These are phyloP conservation scores for Triticum monococcum DNA, from an alignment of 176 grass and related monocot species.

Conservation along the genomic window DNA sequence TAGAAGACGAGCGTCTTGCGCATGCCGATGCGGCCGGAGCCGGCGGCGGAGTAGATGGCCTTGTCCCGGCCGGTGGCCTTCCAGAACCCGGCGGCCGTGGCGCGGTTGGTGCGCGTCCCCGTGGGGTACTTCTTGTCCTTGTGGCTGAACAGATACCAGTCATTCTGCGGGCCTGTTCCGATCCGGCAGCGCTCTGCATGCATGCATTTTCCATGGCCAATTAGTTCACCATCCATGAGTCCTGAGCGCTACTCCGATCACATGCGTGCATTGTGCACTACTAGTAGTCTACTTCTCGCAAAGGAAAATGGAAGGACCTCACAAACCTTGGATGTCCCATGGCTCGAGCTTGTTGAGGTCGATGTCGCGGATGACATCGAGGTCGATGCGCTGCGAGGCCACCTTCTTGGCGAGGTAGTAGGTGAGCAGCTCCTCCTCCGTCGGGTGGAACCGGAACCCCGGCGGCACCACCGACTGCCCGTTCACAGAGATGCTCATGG, in stretches of 20 bases:
- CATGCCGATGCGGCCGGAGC: slow-evolving; percentile 64
- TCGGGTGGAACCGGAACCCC: slow-evolving; percentile 90
- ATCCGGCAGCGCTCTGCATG: slow-evolving; percentile 36
- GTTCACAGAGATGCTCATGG: slow-evolving; percentile 84
- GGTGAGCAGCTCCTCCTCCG: slow-evolving; percentile 86
- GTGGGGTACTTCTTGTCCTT: too few species aligned
- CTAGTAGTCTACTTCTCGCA: too few species aligned
- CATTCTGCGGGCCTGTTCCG: too few species aligned
- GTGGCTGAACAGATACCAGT: too few species aligned
- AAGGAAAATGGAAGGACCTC: too few species aligned
- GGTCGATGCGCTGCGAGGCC: slow-evolving; percentile 65
- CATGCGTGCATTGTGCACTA: too few species aligned
- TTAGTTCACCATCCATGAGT: too few species aligned
- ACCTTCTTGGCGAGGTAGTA: slow-evolving; percentile 97
- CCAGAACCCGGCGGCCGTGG: slow-evolving; percentile 45
- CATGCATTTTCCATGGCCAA: neutral
- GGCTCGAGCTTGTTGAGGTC: slow-evolving; percentile 97
- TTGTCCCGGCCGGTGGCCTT: slow-evolving; percentile 97
- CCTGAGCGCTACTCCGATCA: too few species aligned
- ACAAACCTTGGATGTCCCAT: slow-evolving; percentile 86
- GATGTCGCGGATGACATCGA: slow-evolving; percentile 79
- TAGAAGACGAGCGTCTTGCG: slow-evolving; percentile 95
- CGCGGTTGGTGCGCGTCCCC: too few species aligned
- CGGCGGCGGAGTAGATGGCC: slow-evolving; percentile 51
- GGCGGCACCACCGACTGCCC: slow-evolving; percentile 81